These are phyloP conservation scores for Anisodus acutangulus DNA, from an alignment of 257 asterid species.

Conservation along the genomic window DNA sequence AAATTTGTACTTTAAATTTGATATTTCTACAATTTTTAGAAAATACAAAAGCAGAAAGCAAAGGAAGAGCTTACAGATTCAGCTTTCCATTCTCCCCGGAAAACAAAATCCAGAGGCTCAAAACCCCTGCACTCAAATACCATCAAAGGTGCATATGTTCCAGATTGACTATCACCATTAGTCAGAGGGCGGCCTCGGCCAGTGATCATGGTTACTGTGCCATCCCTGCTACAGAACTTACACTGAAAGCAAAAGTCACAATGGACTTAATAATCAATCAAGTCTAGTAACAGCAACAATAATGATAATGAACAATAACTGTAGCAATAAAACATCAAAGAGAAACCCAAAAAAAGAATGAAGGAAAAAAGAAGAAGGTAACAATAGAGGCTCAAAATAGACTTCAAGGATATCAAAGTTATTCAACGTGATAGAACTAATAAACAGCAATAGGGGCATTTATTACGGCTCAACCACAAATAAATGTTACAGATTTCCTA, in stretches of 20 bases:
- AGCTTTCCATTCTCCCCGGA: conserved; percentile 83
- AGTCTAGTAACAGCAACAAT: conserved; percentile 23
- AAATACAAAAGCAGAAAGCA: conserved; percentile 12
- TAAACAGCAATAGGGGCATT: background rate
- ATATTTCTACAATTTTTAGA: background rate
- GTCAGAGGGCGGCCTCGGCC: conserved; percentile 83
- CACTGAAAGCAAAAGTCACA: conserved; percentile 55
- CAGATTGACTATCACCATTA: conserved; percentile 58
- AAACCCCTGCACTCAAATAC: conserved; percentile 74
- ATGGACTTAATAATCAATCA: conserved; percentile 7
- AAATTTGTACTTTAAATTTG: background rate
- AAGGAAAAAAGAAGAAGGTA: background rate
- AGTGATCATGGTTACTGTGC: conserved; percentile 70
- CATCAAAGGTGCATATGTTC: conserved; percentile 64
- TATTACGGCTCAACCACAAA: background rate
- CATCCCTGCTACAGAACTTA: conserved; percentile 88
- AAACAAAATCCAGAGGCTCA: conserved; percentile 73
- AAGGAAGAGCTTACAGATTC: conserved; percentile 66
- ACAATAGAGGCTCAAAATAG: background rate
- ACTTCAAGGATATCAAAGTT: background rate
- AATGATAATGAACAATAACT: conserved; percentile 8
- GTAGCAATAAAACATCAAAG: conserved; percentile 7
- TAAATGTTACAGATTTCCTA: background rate
- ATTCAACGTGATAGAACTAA: background rate
- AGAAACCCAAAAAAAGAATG: background rate